Conservation (phyloP, 2,329 filamentous ascomycete genomes). For the Aspergillus glaucus region DNA sequence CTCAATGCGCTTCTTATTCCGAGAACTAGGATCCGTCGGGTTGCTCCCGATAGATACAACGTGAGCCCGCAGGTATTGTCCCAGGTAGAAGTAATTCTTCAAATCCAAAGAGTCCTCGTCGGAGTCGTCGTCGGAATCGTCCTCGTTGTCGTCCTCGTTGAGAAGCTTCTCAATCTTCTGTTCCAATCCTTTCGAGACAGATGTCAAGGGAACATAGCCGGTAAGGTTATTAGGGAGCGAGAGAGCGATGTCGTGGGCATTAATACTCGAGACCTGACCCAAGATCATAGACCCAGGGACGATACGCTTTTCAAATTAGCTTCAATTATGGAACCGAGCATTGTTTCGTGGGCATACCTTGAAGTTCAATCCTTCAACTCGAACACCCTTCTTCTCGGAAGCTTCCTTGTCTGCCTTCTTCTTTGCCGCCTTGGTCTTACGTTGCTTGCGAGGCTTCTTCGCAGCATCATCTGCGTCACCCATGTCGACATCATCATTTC, state of each 20-base stretch:
- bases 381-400: conserved; percentile 51
- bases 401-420: conserved; percentile 47
- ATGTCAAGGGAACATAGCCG: conserved; percentile 84
- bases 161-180: conserved; percentile 63
- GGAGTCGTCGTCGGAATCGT: conserved; percentile 47
- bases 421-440: conserved; percentile 43
- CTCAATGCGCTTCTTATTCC: conserved; percentile 75
- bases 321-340: conserved; percentile 1
- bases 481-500: conserved; percentile 49
- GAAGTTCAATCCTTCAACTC: conserved; percentile 81
- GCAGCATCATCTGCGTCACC: conserved; percentile 38
- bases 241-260: conserved; percentile 68
- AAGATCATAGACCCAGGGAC: conserved; percentile 81
- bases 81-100: conserved; percentile 67
- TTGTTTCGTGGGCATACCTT: conserved; percentile 54
- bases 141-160: conserved; percentile 53
- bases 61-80: conserved; percentile 81
- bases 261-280: conserved; percentile 78
- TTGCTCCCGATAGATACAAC: conserved; percentile 70
- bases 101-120: conserved; percentile 61
- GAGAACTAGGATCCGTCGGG: conserved; percentile 45
- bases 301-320: conserved; percentile 58
- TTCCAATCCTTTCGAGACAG: conserved; percentile 76
- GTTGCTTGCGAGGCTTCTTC: conserved; percentile 34
- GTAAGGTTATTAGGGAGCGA: conserved; percentile 87